These are phyloP conservation scores for Gorgonomyces haynaldii DNA, from an alignment of 192 early-diverging fungal genomes.

Conservation along the genomic window DNA sequence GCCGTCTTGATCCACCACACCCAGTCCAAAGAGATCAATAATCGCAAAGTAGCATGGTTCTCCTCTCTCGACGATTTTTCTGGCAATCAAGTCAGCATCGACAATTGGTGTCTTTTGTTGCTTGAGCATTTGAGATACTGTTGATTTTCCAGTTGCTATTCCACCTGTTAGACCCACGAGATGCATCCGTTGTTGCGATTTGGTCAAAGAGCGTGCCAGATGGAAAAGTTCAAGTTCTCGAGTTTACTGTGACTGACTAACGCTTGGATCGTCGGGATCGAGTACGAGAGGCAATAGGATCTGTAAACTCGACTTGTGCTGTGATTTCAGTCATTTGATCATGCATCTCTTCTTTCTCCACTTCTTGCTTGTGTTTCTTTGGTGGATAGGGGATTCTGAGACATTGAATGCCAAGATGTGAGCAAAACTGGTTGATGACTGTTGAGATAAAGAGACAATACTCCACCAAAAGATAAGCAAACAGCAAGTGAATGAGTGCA, in stretches of 20 bases:
- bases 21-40: constrained; percentile 62
- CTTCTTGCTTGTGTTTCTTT: too few species aligned
- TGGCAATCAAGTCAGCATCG: constrained; percentile 85
- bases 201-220: too few species aligned
- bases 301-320: too few species aligned
- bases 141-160: constrained; percentile 84
- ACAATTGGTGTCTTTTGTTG: constrained; percentile 55
- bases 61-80: constrained; percentile 71
- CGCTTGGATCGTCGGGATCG: too few species aligned
- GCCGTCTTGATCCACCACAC: constrained; percentile 8
- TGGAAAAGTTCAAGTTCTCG: too few species aligned
- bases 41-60: constrained; percentile 59
- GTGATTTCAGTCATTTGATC: too few species aligned
- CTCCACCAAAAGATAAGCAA: constrained; percentile 57
- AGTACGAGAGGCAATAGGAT: too few species aligned
- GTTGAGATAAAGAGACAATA: constrained; percentile 78
- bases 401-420: constrained; percentile 74
- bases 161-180: constrained; percentile 91
- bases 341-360: too few species aligned
- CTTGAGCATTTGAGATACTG: constrained; percentile 56
- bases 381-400: constrained; percentile 60
- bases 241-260: too few species aligned
- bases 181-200: too few species aligned
- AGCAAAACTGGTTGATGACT: constrained; percentile 82
- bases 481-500: constrained; percentile 57